A percentile compares a stretch with the other conserved stretches of the same genome.
Conservation (phyloP, 148 eudicot species). For the Rhododendron ovatum region DNA sequence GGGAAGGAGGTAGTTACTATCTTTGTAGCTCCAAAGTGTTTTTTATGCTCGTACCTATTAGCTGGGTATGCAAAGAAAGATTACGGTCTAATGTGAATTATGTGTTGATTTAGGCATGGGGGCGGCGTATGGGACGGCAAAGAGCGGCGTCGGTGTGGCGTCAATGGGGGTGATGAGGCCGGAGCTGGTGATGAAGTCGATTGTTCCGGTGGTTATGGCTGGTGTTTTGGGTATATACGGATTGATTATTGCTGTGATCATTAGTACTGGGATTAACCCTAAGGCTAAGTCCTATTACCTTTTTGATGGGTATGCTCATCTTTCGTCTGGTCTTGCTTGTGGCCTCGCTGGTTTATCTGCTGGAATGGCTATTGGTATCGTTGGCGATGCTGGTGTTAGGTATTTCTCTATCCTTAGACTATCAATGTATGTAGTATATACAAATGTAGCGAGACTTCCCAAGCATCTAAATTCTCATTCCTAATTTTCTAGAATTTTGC, state of each 20-base stretch:
- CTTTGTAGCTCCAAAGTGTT: neutral
- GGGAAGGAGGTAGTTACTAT: neutral
- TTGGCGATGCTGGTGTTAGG: slow-evolving; percentile 23
- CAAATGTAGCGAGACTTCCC: neutral
- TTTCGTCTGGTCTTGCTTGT: slow-evolving; percentile 17
- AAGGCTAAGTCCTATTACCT: slow-evolving; percentile 21
- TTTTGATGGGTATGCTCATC: slow-evolving; percentile 19
- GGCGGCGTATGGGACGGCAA: slow-evolving; percentile 24
- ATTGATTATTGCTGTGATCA: slow-evolving; percentile 21
- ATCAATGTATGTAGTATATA: no score
- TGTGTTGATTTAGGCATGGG: slow-evolving; percentile 13
- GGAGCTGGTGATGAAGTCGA: slow-evolving; percentile 23
- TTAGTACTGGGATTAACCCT: slow-evolving; percentile 23
- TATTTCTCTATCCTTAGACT: neutral
- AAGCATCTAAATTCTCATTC: neutral
- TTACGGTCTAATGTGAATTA: neutral
- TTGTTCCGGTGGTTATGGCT: slow-evolving; percentile 25
- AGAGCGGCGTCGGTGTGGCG: slow-evolving; percentile 24
- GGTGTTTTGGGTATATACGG: slow-evolving; percentile 24
- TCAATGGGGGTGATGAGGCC: slow-evolving; percentile 26
- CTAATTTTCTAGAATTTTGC: neutral
- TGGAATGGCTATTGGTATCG: slow-evolving; percentile 19
- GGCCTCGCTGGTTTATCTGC: slow-evolving; percentile 19
- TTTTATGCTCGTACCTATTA: neutral
- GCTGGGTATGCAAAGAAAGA: neutral